phyloP scores from a whole-genome alignment of 345 rosid species.

The Syzygium aqueum region DNA sequence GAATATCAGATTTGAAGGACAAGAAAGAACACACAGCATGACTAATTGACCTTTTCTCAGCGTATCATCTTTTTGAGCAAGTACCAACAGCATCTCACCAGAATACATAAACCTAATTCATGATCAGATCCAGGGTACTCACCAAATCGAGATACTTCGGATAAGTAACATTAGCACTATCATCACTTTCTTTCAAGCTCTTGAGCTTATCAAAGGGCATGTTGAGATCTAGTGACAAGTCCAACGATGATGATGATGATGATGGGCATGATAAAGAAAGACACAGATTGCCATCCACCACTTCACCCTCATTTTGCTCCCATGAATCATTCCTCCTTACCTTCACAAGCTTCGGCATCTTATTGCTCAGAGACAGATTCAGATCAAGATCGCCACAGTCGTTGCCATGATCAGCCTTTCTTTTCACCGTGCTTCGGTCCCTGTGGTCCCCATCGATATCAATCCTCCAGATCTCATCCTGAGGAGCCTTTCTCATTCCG shows the following conservation, averaged over 20 bases:
- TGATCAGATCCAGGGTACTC: slow-evolving; percentile 37
- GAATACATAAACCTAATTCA: slow-evolving; percentile 20
- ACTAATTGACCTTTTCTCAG: background rate
- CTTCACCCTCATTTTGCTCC: background rate
- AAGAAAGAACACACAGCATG: background rate
- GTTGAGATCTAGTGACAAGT: background rate
- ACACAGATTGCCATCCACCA: background rate
- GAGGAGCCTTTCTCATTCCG: background rate
- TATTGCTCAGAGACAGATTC: slow-evolving; percentile 20
- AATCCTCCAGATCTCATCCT: background rate
- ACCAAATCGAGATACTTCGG: slow-evolving; percentile 5
- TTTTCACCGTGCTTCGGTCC: slow-evolving; percentile 1
- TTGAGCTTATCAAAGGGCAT: background rate
- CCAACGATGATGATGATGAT: background rate
- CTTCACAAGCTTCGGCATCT: slow-evolving; percentile 1
- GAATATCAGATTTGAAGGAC: background rate
- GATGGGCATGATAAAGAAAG: slow-evolving; percentile 21
- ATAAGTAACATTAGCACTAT: background rate
- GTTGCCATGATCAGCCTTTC: slow-evolving; percentile 3
- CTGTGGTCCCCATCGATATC: background rate
- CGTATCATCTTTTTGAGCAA: slow-evolving; percentile 16
- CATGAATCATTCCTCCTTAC: slow-evolving; percentile 2
- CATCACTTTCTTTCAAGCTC: background rate
- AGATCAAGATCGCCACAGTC: slow-evolving; percentile 16
- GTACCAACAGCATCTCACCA: slow-evolving; percentile 42